phyloP scores from a whole-genome alignment of 2,329 filamentous ascomycete genomes.

The Nannizzia gypsea region DNA sequence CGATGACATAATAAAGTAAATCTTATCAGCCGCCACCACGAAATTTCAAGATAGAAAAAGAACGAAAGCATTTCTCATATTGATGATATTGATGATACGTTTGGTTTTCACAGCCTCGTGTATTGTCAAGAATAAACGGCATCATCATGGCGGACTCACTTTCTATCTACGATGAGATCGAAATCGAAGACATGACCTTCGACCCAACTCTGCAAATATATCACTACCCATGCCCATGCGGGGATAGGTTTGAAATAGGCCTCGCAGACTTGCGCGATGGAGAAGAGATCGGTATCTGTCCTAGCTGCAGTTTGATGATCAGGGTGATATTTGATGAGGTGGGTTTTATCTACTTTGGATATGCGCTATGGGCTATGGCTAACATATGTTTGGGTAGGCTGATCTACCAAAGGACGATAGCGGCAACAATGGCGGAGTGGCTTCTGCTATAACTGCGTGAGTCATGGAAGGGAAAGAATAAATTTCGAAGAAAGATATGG shows the following conservation, averaged over 20 bases:
- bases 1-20: not conserved
- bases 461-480: no score
- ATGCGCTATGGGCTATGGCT: not conserved
- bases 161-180: slow-evolving; percentile 90
- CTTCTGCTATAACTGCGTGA: slow-evolving; percentile 18
- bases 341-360: slow-evolving; percentile 22
- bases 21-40: slow-evolving; percentile 1
- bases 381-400: slow-evolving; percentile 26
- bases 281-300: slow-evolving; percentile 91
- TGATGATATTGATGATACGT: not conserved
- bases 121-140: not conserved
- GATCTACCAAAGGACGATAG: slow-evolving; percentile 40
- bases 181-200: slow-evolving; percentile 97
- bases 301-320: slow-evolving; percentile 95
- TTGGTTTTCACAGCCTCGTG: not conserved
- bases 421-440: slow-evolving; percentile 14
- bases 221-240: slow-evolving; percentile 93
- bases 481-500: not conserved
- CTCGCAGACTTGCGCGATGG: slow-evolving; percentile 76
- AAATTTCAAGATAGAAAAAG: not conserved
- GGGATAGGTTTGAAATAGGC: slow-evolving; percentile 87
- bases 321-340: slow-evolving; percentile 83
- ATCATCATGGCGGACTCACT: slow-evolving; percentile 50
- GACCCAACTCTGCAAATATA: slow-evolving; percentile 75
- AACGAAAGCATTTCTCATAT: not conserved